phyloP scores from a whole-genome alignment of 2,329 filamentous ascomycete species.

The Pseudogymnoascus sp. region DNA sequence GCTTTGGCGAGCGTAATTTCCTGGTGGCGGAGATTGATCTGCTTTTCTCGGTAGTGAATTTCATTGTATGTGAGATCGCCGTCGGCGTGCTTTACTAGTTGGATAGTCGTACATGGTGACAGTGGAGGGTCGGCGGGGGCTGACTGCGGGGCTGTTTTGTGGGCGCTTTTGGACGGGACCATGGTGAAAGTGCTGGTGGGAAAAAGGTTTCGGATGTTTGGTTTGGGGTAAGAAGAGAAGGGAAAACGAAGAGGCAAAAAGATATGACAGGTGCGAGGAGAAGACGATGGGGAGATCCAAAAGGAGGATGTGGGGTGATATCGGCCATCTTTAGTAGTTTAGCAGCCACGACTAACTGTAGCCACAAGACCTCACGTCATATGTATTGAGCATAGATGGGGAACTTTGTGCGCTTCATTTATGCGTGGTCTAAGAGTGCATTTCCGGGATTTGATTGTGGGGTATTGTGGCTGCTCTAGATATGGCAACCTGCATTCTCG shows the following conservation, averaged over 20 bases:
- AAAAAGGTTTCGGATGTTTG: not conserved
- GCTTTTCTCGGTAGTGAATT: not conserved
- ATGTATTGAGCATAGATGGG: not conserved
- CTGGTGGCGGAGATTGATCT: not conserved
- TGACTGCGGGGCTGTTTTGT: not conserved
- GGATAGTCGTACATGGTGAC: not conserved
- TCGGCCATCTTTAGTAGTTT: not conserved
- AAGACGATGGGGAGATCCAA: not conserved
- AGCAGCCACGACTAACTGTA: not conserved
- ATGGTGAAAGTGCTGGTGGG: not conserved
- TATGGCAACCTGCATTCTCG: too few relatives aligned
- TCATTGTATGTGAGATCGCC: not conserved
- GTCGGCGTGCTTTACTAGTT: not conserved
- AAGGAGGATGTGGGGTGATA: not conserved
- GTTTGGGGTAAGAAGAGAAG: not conserved
- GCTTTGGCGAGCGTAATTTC: not conserved
- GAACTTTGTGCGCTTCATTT: not conserved
- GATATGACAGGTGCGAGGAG: not conserved
- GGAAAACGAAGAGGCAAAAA: not conserved
- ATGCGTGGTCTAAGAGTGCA: not conserved
- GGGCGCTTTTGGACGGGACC: not conserved
- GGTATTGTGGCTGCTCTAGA: not conserved
- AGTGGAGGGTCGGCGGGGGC: not conserved
- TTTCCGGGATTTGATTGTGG: not conserved
- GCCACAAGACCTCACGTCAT: not conserved